phyloP scores from a whole-genome alignment of 345 rosid species.

The Murraya paniculata region DNA sequence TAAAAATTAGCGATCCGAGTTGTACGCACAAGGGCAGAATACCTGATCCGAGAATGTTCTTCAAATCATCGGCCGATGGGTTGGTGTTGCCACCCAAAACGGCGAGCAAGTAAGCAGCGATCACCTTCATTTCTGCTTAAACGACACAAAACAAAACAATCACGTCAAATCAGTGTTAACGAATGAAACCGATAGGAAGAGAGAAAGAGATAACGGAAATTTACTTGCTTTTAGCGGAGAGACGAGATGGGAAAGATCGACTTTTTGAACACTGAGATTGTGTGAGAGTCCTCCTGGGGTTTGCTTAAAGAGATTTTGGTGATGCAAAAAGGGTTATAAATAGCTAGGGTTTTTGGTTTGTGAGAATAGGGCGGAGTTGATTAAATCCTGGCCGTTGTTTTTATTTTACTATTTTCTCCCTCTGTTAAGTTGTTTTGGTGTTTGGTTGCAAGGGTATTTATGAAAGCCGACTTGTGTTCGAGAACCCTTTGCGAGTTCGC shows the following conservation, averaged over 20 bases:
- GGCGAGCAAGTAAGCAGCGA: slow-evolving; percentile 75
- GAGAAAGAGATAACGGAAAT: neutral
- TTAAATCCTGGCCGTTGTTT: slow-evolving; percentile 9
- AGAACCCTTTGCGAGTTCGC: neutral
- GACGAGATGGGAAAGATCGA: too few species aligned
- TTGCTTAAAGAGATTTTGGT: neutral
- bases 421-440: neutral
- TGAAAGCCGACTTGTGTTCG: neutral
- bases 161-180: neutral
- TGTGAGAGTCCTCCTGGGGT: neutral
- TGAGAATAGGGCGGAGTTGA: neutral
- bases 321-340: slow-evolving; percentile 6
- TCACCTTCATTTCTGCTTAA: slow-evolving; percentile 60
- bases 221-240: neutral
- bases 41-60: slow-evolving; percentile 70
- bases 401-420: neutral
- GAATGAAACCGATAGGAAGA: neutral
- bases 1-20: neutral
- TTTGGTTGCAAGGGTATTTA: neutral
- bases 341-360: slow-evolving; percentile 24
- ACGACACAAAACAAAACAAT: neutral
- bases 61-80: slow-evolving; percentile 57
- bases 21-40: neutral
- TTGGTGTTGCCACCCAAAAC: slow-evolving; percentile 60
- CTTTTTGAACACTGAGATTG: too few species aligned